Base-by-base conservation (phyloP, 2,329 filamentous ascomycete genomes). In the Aspergillus niger region DNA sequence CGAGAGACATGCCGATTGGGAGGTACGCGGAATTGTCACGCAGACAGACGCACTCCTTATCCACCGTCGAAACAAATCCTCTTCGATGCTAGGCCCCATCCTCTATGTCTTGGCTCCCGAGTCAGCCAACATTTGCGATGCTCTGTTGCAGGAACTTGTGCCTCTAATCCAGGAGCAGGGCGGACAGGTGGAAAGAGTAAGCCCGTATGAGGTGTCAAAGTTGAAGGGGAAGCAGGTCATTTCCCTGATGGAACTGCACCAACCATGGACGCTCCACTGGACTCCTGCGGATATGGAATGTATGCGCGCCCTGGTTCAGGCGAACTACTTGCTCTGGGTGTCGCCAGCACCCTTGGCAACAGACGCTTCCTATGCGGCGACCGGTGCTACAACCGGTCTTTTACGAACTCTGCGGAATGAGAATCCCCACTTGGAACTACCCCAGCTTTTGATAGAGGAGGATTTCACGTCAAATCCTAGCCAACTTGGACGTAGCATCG, bases 341-440 rank as follows among this genome's bases (percentile, higher is more conserved):
- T 67, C 66, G 32, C 0, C 66, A 60, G 7, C 62, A 47, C 30
- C 65, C 62, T 53, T 20, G 22, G 17, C 43, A 63, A 54, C 62
- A 57, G 24, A 7, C 30, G n/a, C 24, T 7, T 2, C 5, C 32
- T 65, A 65, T 39, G 55, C 58, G 22, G 69, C 49, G 8, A 65
- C 60, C 43, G 67, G 66, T 26, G 64, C 67, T 0, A 64, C 63
- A 3, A 55, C 62, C 8, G 69, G 68, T 11, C 63, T 72, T 13
- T 28, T 70, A 41, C 67, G 70, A 22, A 67, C 67, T 8, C 56
- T 71, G 2, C 66, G 70, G 49, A 69, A 69, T 41, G 70, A 72
- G 55, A 57, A 67, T 10, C 68, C 65, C 41, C 59, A 55, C 41
- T 55, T 67, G 2, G 65, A 55, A 1, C 63, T 72, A 17, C 62